Conservation (phyloP, 345 rosid genomes). For the Sonneratia alba region DNA sequence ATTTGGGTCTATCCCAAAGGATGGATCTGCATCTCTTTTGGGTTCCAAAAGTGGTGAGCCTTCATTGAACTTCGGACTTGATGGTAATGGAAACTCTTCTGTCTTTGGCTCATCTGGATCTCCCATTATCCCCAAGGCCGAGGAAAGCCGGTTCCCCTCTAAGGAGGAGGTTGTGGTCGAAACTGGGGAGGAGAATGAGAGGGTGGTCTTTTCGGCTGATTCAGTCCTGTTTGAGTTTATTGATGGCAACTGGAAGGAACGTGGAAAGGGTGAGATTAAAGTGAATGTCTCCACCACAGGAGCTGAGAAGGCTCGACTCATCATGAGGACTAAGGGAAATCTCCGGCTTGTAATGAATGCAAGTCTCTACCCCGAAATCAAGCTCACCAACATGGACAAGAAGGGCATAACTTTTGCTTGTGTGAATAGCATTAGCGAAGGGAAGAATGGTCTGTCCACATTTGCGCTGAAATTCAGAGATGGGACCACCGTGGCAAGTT, state of each 20-base stretch:
- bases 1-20: conserved; percentile 47
- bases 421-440: conserved; percentile 57
- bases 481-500: conserved; percentile 48
- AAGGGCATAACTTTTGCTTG: conserved; percentile 89
- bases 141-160: conserved; percentile 47
- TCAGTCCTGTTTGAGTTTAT: conserved; percentile 63
- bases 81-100: conserved; percentile 55
- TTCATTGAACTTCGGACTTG: conserved; percentile 40
- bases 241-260: conserved; percentile 88
- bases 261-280: conserved; percentile 92
- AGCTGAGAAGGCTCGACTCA: conserved; percentile 51
- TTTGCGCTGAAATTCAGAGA: conserved; percentile 86
- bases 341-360: conserved; percentile 86
- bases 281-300: conserved; percentile 60
- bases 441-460: conserved; percentile 57
- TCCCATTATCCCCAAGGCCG: conserved; percentile 45
- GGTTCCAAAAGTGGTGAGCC: conserved; percentile 33
- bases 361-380: conserved; percentile 81
- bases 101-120: conserved; percentile 40
- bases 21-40: conserved; percentile 46
- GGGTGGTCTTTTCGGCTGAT: conserved; percentile 67
- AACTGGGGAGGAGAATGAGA: conserved; percentile 95
- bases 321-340: conserved; percentile 92
- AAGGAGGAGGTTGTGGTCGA: conserved; percentile 80
- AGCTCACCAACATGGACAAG: conserved; percentile 90